Base-by-base conservation (phyloP, 768 basidiomycete species). In the Tricholoma saponaceum region DNA sequence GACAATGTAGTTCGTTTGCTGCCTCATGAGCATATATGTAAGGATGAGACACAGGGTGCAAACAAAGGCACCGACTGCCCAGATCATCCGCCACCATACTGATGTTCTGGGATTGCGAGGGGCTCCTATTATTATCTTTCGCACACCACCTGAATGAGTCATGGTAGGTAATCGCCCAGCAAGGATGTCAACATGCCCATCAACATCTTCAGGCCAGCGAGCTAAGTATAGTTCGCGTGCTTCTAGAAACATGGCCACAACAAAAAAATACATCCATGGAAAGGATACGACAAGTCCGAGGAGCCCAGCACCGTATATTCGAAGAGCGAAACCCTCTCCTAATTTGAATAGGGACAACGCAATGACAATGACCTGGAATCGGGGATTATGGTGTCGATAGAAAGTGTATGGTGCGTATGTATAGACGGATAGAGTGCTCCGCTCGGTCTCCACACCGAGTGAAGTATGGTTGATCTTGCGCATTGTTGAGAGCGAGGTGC, bases 41-140 rank as follows among this genome's bases (percentile, higher is more conserved):
- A 63, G 20, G 13, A 68, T 2, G 10, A 66, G 58, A 4, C 68
- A 66, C 8, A 32, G n/a, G 3, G 54, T 53, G 33, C 59, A 64
- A 3, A 69, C 46, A 16, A 64, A 1, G 6, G 66, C 68, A 28
- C 67, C 68, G 22, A 65, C 20, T 8, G 52, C 49, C 70, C 70
- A 71, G 33, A 63, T 56, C 0, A 61, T 12, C 12, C 53, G 60
- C 70, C 70, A 71, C 28, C 46, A 43, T 0, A 61, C 2, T 0
- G 58, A 30, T 4, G 20, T 59, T 44, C 60, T 52, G 3, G 60
- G 58, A 52, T 65, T 65, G 16, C 59, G 55, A 1, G 55, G 13
- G 23, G 12, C 44, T 14, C 46, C 46, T n/a, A 49, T 26, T 1
- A 49, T 10, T 26, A 49, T 49, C n/a, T n/a, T 49, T 16, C 25